Conservation (phyloP, 176 grass and related monocot genomes). For the Tillandsia leiboldiana region DNA sequence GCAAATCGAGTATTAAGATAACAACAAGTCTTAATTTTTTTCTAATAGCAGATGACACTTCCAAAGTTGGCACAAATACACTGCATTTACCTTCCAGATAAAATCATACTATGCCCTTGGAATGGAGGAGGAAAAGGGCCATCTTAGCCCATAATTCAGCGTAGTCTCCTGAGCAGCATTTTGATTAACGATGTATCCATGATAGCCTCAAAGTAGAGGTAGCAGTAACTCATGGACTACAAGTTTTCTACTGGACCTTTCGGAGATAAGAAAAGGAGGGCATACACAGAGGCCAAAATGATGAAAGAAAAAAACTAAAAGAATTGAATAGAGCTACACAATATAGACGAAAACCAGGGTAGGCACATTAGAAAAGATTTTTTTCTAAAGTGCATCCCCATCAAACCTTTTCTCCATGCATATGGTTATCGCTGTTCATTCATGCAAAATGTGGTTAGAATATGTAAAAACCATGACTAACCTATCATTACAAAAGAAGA, state of each 20-base stretch:
- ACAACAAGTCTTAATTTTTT: background rate
- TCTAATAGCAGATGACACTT: slow-evolving; percentile 2
- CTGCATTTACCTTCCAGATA: slow-evolving; percentile 29
- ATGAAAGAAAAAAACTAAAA: background rate
- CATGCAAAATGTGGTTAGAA: slow-evolving; percentile 22
- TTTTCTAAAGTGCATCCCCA: slow-evolving; percentile 16
- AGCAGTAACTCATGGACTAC: slow-evolving; percentile 11
- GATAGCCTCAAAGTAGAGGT: slow-evolving; percentile 19
- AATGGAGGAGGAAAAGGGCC: slow-evolving; percentile 2
- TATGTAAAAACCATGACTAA: slow-evolving; percentile 2
- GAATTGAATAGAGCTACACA: background rate
- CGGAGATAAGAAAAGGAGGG: background rate
- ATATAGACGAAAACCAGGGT: background rate
- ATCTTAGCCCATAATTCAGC: slow-evolving; percentile 14
- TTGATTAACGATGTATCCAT: slow-evolving; percentile 21
- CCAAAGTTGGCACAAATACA: slow-evolving; percentile 12
- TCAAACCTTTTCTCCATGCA: slow-evolving; percentile 23
- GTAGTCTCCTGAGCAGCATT: slow-evolving; percentile 25
- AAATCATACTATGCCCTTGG: slow-evolving; percentile 1
- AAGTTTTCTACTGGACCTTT: background rate
- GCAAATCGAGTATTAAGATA: background rate
- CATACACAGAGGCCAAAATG: background rate
- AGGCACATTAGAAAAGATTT: slow-evolving; percentile 20
- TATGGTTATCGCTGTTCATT: background rate
- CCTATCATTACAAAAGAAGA: background rate